Base-by-base conservation (phyloP, 2,329 filamentous ascomycete species). In the Aspergillus caelatus region DNA sequence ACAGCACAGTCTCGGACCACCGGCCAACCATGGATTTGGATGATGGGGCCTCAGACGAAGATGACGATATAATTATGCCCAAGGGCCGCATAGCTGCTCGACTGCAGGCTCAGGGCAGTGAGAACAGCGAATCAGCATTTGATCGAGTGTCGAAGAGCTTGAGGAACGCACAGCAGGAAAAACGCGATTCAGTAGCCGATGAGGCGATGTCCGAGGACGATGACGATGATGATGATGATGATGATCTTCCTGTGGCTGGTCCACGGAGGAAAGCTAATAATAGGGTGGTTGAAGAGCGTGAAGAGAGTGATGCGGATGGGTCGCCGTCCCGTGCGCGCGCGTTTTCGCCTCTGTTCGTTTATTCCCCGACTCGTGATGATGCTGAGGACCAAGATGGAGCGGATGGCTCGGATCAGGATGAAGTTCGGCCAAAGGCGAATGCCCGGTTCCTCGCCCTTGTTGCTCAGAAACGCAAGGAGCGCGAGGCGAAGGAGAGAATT, bases 371-470 rank as follows among this genome's bases (percentile, higher is more conserved):
- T 12, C 62, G 57, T 19, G 28, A 59, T 1, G 57, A 69, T n/a
- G 59, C 65, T 43, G 46, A 67, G 63, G 62, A 63, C 30, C 36
- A 68, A 54, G 26, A 62, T n/a, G 66, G 46, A 50, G 52, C 58
- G 1, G 63, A 69, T 41, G 62, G 65, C 50, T 45, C 53, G 30
- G 68, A 75, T 50, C 66, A 71, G 30, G 73, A 69, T 3, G 68
- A 64, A 16, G 58, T 77, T 60, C 80, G 61, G 12, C 60, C 64
- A 1, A 71, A 73, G 52, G 62, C 84, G 64, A 85, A 87, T 56
- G 82, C 86, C 46, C 87, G 89, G 6, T 89, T 96, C 71, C 82
- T 88, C 65, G 90, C 89, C 9, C 85, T 96, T 0, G 85, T 95
- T 12, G 88, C 88, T 53, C 86, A 88, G 70, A 95, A 94, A 72